Percentiles rank a stretch among this genome's conserved stretches.
Evolutionary conservation across 202 grass and related monocot genomes (phyloP).

Genomic region (Schoenoplectus tabernaemontani): DNA sequence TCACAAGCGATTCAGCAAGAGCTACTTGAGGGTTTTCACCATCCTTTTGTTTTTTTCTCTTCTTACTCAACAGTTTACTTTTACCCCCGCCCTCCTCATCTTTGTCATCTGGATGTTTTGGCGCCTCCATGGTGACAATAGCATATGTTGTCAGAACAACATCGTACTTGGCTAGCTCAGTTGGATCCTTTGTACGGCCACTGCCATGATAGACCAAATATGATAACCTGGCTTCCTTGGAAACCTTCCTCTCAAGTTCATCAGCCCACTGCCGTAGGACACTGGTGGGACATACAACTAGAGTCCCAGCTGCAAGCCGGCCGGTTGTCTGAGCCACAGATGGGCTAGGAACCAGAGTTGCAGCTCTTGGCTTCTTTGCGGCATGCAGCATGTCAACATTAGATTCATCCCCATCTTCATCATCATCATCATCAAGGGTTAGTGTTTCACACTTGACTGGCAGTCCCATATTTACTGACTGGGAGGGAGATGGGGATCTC

Average conservation of each 20-base stretch:
- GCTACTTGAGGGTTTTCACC: slow-evolving; percentile 22
- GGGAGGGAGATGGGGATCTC: slow-evolving; percentile 47
- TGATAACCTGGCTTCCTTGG: slow-evolving; percentile 73
- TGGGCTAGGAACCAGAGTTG: slow-evolving; percentile 6
- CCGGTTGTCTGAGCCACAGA: background rate
- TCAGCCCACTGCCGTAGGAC: slow-evolving; percentile 95
- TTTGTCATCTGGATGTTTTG: slow-evolving; percentile 87
- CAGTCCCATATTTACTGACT: slow-evolving; percentile 28
- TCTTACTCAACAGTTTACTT: slow-evolving; percentile 64
- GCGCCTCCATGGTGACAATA: slow-evolving; percentile 97
- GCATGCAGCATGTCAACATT: slow-evolving; percentile 15
- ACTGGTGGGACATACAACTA: slow-evolving; percentile 97
- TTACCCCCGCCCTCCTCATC: slow-evolving; percentile 87
- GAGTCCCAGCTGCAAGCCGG: slow-evolving; percentile 86
- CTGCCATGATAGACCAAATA: slow-evolving; percentile 92
- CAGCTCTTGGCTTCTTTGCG: slow-evolving; percentile 26
- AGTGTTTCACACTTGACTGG: slow-evolving; percentile 68
- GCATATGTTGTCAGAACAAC: slow-evolving; percentile 97
- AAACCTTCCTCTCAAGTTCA: slow-evolving; percentile 86
- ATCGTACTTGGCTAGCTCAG: slow-evolving; percentile 88
- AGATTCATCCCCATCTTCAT: slow-evolving; percentile 34
- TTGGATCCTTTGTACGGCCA: slow-evolving; percentile 77
- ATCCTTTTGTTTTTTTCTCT: slow-evolving; percentile 65
- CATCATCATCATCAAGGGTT: slow-evolving; percentile 71
- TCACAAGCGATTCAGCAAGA: slow-evolving; percentile 47